phyloP scores from a whole-genome alignment of 371 early-diverging fungal genomes.

The Choanephora cucurbitarum region DNA sequence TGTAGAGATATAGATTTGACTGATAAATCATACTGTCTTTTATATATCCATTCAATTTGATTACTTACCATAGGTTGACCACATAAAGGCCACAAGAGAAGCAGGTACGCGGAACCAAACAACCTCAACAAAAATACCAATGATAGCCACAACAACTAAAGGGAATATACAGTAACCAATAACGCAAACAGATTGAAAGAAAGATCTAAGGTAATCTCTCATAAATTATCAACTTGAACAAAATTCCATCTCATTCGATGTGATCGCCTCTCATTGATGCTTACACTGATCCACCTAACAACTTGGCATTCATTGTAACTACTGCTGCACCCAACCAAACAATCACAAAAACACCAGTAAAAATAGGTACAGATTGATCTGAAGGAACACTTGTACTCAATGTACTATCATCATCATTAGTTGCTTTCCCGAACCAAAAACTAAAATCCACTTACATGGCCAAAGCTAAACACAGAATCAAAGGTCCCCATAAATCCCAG shows the following conservation, averaged over 20 bases:
- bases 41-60: background rate
- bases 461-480: slow-evolving; percentile 84
- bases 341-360: slow-evolving; percentile 89
- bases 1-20: too few species aligned
- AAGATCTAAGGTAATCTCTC: slow-evolving; percentile 41
- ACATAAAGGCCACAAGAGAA: slow-evolving; percentile 71
- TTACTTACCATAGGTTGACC: slow-evolving; percentile 77
- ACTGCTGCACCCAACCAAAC: slow-evolving; percentile 92
- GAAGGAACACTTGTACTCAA: slow-evolving; percentile 65
- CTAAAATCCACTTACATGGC: slow-evolving; percentile 61
- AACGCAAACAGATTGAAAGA: slow-evolving; percentile 93
- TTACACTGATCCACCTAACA: slow-evolving; percentile 83
- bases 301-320: slow-evolving; percentile 90
- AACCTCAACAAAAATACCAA: slow-evolving; percentile 62
- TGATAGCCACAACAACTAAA: slow-evolving; percentile 73
- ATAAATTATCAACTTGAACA: too few species aligned
- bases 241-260: slow-evolving; percentile 22
- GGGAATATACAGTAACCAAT: slow-evolving; percentile 96
- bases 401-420: too few species aligned
- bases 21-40: too few species aligned
- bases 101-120: slow-evolving; percentile 72
- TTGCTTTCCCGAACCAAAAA: too few species aligned
- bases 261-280: background rate
- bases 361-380: slow-evolving; percentile 81
- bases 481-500: slow-evolving; percentile 96